Percentiles rank a stretch among this genome's conserved stretches.
Evolutionary conservation across 2,329 filamentous ascomycete species (phyloP).

Genomic region (Exophiala calicioides): DNA sequence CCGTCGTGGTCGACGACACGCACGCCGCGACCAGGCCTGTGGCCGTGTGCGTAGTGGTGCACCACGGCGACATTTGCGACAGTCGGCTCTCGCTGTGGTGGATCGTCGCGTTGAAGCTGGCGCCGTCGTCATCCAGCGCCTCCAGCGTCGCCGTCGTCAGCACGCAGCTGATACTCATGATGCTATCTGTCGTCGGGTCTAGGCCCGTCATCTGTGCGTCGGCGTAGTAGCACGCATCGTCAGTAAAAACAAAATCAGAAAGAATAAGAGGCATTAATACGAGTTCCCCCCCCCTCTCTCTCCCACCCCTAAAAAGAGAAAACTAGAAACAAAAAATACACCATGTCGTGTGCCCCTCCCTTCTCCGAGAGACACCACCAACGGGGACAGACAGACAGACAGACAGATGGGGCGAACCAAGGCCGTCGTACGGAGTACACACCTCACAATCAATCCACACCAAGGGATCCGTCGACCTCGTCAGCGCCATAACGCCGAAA

Average conservation of each 20-base stretch:
- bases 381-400: neutral
- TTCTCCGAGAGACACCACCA: too few species aligned
- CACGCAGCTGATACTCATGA: conserved; percentile 90
- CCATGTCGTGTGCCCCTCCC: too few species aligned
- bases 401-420: too few species aligned
- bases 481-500: conserved; percentile 49
- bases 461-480: conserved; percentile 63
- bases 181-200: conserved; percentile 73
- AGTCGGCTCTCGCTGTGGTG: conserved; percentile 71
- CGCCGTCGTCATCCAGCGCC: conserved; percentile 69
- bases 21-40: conserved; percentile 82
- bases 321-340: too few species aligned
- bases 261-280: too few species aligned
- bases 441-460: conserved; percentile 86
- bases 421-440: too few species aligned
- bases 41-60: conserved; percentile 72
- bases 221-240: too few species aligned
- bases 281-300: too few species aligned
- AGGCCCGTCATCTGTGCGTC: too few species aligned
- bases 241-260: too few species aligned
- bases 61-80: conserved; percentile 86
- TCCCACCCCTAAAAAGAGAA: too few species aligned
- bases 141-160: conserved; percentile 80
- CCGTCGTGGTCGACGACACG: conserved; percentile 68
- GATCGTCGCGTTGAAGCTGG: conserved; percentile 78